phyloP scores from a whole-genome alignment of 148 eudicot species.

The Rhododendron williamsianum region DNA sequence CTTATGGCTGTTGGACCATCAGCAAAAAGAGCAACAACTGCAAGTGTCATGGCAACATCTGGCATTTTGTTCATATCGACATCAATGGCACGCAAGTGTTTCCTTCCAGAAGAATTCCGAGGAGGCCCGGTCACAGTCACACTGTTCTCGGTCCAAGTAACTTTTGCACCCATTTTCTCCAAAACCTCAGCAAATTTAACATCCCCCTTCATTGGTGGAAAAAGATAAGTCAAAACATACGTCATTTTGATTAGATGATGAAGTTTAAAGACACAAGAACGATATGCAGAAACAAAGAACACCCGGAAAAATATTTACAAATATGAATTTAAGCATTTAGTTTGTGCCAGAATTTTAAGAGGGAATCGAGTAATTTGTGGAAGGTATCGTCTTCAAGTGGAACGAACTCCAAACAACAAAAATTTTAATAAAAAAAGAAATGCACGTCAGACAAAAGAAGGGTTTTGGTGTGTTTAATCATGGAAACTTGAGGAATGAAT shows the following conservation, averaged over 20 bases:
- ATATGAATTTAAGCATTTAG: not conserved
- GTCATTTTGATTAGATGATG: not conserved
- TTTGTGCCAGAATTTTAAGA: not conserved
- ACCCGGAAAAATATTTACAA: not conserved
- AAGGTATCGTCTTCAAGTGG: not conserved
- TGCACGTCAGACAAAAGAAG: not conserved
- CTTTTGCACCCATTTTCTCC: constrained; percentile 94
- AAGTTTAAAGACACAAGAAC: not conserved
- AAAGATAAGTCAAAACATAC: not conserved
- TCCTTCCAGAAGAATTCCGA: constrained; percentile 57
- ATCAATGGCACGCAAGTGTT: constrained; percentile 74
- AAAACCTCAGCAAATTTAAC: constrained; percentile 96
- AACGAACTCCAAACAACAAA: not conserved
- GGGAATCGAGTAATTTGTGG: not conserved
- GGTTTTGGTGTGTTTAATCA: not conserved
- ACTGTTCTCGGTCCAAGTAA: constrained; percentile 90
- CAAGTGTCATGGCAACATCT: constrained; percentile 98
- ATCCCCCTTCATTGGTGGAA: constrained; percentile 58
- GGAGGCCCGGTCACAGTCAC: constrained; percentile 93
- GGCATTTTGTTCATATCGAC: constrained; percentile 99
- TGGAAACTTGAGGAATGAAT: not conserved
- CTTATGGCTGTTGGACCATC: constrained; percentile 96
- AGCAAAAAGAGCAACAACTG: constrained; percentile 89
- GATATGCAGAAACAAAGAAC: not conserved
- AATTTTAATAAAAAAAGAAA: not conserved